These are phyloP conservation scores for Dissophora globulifera DNA, from an alignment of 192 early-diverging fungal genomes.

Conservation along the genomic window DNA sequence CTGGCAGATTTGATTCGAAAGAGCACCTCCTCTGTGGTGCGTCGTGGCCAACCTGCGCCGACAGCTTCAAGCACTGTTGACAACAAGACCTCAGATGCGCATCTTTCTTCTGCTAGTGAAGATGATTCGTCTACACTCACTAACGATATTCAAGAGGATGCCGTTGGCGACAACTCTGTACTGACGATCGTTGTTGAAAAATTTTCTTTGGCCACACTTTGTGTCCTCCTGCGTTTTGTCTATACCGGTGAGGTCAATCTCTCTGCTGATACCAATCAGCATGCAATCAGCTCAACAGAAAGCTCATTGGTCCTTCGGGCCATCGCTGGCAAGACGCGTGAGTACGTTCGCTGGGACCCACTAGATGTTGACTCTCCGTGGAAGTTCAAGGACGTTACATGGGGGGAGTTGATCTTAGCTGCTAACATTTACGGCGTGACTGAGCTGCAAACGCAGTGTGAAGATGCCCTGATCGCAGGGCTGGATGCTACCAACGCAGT, in stretches of 20 bases:
- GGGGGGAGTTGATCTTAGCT: conserved; percentile 5
- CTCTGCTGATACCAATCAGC: neutral
- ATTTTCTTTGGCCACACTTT: conserved; percentile 12
- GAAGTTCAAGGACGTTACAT: conserved; percentile 16
- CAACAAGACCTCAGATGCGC: too few species aligned
- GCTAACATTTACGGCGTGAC: conserved; percentile 8
- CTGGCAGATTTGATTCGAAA: conserved; percentile 5
- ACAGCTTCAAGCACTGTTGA: too few species aligned
- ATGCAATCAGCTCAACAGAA: neutral
- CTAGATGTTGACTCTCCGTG: neutral
- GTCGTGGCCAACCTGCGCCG: too few species aligned
- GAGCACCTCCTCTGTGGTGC: neutral
- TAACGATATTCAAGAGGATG: too few species aligned
- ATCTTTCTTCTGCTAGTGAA: too few species aligned
- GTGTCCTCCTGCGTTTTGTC: conserved; percentile 6
- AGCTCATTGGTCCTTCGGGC: neutral
- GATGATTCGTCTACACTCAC: neutral
- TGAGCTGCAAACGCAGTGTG: neutral
- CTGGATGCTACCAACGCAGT: too few species aligned
- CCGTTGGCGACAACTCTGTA: neutral
- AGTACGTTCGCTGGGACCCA: neutral
- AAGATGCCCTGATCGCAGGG: neutral
- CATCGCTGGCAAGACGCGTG: neutral
- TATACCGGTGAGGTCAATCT: conserved; percentile 11
- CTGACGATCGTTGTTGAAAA: neutral